Evolutionary conservation across 768 basidiomycete species (phyloP).

Genomic region (Suillus hirtellus): DNA sequence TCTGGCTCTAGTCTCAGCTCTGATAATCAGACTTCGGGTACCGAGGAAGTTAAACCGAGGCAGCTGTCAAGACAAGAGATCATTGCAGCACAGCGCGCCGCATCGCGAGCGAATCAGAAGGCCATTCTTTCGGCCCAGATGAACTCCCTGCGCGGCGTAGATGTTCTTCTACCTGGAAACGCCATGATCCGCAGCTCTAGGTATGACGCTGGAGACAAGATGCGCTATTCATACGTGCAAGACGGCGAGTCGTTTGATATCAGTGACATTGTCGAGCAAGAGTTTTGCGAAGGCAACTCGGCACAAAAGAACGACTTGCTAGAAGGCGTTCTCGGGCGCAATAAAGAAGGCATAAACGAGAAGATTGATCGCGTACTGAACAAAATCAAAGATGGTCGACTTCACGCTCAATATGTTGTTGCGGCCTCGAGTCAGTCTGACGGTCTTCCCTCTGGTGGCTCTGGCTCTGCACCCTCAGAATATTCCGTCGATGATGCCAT

Average conservation of each 20-base stretch:
- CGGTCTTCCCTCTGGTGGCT: conserved; percentile 27
- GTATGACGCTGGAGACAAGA: conserved; percentile 64
- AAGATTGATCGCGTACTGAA: conserved; percentile 73
- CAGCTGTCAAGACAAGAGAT: conserved; percentile 77
- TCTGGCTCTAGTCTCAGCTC: conserved; percentile 58
- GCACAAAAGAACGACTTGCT: conserved; percentile 59
- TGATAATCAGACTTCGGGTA: conserved; percentile 33
- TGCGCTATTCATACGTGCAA: conserved; percentile 94
- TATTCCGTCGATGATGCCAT: conserved; percentile 54
- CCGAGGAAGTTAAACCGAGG: conserved; percentile 41
- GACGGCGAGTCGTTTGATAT: conserved; percentile 94
- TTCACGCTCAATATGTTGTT: conserved; percentile 31
- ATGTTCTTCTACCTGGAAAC: conserved; percentile 83
- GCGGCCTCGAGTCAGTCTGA: conserved; percentile 19
- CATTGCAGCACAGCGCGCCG: conserved; percentile 90
- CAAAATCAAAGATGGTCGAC: conserved; percentile 70
- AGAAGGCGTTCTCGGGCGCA: conserved; percentile 61
- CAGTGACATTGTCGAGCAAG: conserved; percentile 89
- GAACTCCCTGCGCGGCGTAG: conserved; percentile 85
- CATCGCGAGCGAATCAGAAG: conserved; percentile 80
- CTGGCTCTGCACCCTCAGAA: conserved; percentile 39
- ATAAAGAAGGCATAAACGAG: conserved; percentile 61
- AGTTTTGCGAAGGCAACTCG: conserved; percentile 60
- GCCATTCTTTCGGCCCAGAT: conserved; percentile 83
- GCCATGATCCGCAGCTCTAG: conserved; percentile 84